Conservation (phyloP, 1,284 basidiomycete species). For the Vanrija pseudolonga region DNA sequence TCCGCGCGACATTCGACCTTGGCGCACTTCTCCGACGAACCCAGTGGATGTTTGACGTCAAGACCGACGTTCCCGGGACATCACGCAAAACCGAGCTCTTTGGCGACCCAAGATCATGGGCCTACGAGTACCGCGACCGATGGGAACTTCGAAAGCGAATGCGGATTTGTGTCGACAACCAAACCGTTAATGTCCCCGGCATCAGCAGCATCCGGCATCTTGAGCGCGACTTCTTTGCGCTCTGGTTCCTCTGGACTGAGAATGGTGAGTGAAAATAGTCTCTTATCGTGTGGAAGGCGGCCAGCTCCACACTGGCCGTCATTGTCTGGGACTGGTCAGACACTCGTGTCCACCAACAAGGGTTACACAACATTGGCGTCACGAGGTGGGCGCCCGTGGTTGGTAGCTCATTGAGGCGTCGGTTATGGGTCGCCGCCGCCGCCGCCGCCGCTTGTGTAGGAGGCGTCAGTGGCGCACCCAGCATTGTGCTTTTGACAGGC, state of each 20-base stretch:
- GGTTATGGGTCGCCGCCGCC: no score
- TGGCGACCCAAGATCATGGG: constrained; percentile 36
- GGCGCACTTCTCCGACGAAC: constrained; percentile 40
- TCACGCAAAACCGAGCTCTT: constrained; percentile 23
- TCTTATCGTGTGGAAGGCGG: no score
- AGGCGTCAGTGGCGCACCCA: no score
- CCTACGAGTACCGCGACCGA: constrained; percentile 41
- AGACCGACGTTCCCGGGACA: constrained; percentile 13
- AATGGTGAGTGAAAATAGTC: constrained; percentile 41
- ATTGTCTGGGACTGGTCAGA: background rate
- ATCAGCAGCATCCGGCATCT: constrained; percentile 24
- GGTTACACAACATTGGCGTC: no score
- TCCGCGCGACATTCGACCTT: constrained; percentile 47
- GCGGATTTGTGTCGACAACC: constrained; percentile 31
- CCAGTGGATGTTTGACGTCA: constrained; percentile 31
- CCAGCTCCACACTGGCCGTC: background rate
- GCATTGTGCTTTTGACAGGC: no score
- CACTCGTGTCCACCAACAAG: background rate
- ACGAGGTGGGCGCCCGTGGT: no score
- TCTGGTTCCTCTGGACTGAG: constrained; percentile 52
- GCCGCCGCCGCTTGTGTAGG: no score
- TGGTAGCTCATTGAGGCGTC: no score
- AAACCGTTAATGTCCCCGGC: constrained; percentile 29
- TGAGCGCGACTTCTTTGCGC: constrained; percentile 46
- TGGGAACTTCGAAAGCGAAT: constrained; percentile 40